phyloP scores from a whole-genome alignment of 208 protist genomes.

The Acanthamoeba lenticulata region DNA sequence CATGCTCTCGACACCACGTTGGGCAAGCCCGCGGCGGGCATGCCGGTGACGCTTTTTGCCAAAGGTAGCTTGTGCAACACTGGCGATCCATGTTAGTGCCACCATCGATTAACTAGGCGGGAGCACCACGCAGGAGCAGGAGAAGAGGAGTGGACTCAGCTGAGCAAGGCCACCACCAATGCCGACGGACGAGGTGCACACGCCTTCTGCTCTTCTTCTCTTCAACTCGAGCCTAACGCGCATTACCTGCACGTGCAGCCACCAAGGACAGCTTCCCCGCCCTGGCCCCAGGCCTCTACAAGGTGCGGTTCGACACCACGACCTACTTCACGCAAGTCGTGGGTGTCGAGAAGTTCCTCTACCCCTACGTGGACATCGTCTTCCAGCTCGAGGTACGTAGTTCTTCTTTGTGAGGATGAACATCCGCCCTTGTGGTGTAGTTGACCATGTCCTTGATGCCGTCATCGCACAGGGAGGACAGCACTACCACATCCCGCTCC shows the following conservation, averaged over 20 bases:
- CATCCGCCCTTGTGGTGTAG: background rate
- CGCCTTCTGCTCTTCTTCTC: background rate
- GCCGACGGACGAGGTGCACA: constrained; percentile 7
- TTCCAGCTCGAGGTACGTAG: background rate
- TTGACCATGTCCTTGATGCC: background rate
- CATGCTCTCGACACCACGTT: constrained; percentile 57
- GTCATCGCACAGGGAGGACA: background rate
- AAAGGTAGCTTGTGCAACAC: too few relatives aligned
- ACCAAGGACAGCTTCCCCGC: constrained; percentile 21
- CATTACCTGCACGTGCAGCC: background rate
- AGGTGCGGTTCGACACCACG: constrained; percentile 44
- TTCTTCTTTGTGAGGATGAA: background rate
- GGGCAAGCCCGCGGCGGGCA: constrained; percentile 28
- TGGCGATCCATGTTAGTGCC: too few relatives aligned
- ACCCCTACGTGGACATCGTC: constrained; percentile 44
- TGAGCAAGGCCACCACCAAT: constrained; percentile 33
- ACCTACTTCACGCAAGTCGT: background rate
- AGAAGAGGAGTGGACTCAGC: background rate
- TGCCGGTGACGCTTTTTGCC: constrained; percentile 33
- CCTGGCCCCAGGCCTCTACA: background rate
- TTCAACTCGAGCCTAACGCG: background rate
- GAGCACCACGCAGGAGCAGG: background rate
- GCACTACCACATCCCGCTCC: constrained; percentile 67
- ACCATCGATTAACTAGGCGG: too few relatives aligned
- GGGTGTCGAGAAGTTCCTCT: constrained; percentile 57